Conservation (phyloP, 2,329 filamentous ascomycete genomes). For the Beauveria caledonica region DNA sequence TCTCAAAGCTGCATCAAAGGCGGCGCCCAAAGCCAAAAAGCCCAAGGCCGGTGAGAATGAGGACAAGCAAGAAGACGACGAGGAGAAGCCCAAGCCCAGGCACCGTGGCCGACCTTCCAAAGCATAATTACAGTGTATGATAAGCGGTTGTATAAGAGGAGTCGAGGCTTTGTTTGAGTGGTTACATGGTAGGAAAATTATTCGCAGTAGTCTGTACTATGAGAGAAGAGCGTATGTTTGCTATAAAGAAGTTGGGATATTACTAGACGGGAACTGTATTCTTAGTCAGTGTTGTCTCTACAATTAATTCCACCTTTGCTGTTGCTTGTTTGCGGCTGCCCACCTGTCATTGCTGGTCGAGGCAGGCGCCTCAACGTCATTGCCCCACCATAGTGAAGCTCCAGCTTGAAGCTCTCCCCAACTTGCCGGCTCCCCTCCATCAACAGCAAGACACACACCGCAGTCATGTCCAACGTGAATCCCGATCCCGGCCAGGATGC, state of each 20-base stretch:
- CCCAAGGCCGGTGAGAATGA: slow-evolving; percentile 16
- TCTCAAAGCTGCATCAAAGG: not conserved
- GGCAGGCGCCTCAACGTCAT: slow-evolving; percentile 1
- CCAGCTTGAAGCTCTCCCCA: not conserved
- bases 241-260: not conserved
- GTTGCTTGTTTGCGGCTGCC: not conserved
- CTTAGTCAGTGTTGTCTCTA: not conserved
- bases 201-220: not conserved
- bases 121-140: slow-evolving; percentile 10
- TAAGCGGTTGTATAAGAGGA: not conserved
- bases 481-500: slow-evolving; percentile 31
- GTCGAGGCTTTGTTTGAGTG: not conserved
- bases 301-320: not conserved
- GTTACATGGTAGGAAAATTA: not conserved
- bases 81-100: slow-evolving; percentile 26
- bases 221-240: not conserved
- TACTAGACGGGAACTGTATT: not conserved
- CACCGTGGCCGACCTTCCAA: slow-evolving; percentile 22
- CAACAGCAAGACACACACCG: not conserved
- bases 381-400: slow-evolving; percentile 10
- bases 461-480: slow-evolving; percentile 28
- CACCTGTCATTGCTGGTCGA: not conserved
- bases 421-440: not conserved
- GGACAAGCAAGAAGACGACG: slow-evolving; percentile 15
- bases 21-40: slow-evolving; percentile 13